Base-by-base conservation (phyloP, 805 yeast species). In the Candida vaughaniae region DNA sequence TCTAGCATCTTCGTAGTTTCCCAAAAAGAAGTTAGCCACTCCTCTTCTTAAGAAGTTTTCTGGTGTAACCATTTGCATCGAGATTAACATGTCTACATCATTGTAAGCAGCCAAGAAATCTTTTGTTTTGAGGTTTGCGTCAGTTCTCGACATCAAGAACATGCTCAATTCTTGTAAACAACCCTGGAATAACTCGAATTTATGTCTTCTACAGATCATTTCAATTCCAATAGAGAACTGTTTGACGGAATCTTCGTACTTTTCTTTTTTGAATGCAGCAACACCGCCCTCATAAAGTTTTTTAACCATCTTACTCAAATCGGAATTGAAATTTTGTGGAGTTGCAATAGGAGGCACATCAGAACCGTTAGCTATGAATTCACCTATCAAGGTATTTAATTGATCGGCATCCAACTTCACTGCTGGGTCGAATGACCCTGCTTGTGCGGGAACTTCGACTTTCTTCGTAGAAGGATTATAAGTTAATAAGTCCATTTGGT, bases 11-110 rank as follows among this genome's bases (percentile, higher is more conserved):
- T 73, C 74, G 41, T 75, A 71, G 55, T 78, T 77, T 1, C 83
- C 85, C 53, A 85, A 62, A 48, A 82, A 78, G 47, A 63, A 61
- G 46, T 72, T 67, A 30, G 85, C 78, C 33, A 83, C 79, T 1
- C 88, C 84, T 50, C 82, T 73, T 62, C 93, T 74, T 36, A 83
- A 66, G 52, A 81, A 82, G 53, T 84, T 82, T 36, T 85, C 93
- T 1, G 90, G 79, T 3, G 78, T 63, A 36, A 66, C 61, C 55
- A 78, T 62, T 60, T 78, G 80, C 52, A 82, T 68, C 27, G 76
- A 76, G 40, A 78, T 58, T 44, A 82, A 63, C 64, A 82, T 59
- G 43, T 84, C 90, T 3, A 85, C 77, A 53, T 85, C 95, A 47
- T 78, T 77, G 52, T 64, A 73, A 0, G 89, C 90, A 38, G 74